A percentile compares a stretch with the other conserved stretches of the same genome.
Evolutionary conservation across 2,329 filamentous ascomycete genomes (phyloP).

Genomic region (Pseudocercospora ulei): DNA sequence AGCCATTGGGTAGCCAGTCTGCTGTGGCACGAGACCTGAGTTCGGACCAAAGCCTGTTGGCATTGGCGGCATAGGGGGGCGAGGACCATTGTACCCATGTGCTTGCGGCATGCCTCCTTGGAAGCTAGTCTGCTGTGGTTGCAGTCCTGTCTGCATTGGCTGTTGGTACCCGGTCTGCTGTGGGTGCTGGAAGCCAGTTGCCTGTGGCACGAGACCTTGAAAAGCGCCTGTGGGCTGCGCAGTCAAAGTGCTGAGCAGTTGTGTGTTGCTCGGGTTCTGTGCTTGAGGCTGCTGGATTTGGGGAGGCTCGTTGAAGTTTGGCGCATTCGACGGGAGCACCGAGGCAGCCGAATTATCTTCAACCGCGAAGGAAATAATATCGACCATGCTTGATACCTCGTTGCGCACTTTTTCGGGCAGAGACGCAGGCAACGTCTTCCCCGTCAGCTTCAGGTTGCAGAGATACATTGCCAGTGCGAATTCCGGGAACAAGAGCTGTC

Average conservation of each 20-base stretch:
- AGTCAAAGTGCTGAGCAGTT: constrained; percentile 50
- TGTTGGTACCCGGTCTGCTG: constrained; percentile 49
- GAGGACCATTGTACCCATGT: constrained; percentile 69
- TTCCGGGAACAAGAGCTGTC: constrained; percentile 92
- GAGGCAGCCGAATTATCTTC: constrained; percentile 54
- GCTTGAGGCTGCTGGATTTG: constrained; percentile 45
- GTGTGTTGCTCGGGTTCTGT: constrained; percentile 60
- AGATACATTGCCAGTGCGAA: constrained; percentile 98
- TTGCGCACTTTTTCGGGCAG: constrained; percentile 85
- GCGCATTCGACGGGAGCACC: constrained; percentile 54
- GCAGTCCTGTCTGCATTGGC: constrained; percentile 54
- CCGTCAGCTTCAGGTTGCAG: constrained; percentile 84
- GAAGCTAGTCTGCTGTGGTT: constrained; percentile 46
- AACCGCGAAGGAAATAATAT: constrained; percentile 94
- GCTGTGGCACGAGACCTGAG: constrained; percentile 49
- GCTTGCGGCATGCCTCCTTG: constrained; percentile 55
- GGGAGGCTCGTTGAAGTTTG: constrained; percentile 56
- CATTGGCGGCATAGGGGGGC: constrained; percentile 72
- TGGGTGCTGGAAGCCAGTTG: constrained; percentile 43
- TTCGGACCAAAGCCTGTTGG: constrained; percentile 60
- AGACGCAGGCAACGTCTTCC: constrained; percentile 63
- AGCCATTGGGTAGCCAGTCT: constrained; percentile 58
- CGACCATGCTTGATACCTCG: constrained; percentile 98
- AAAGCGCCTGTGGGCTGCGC: constrained; percentile 47
- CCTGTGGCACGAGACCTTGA: constrained; percentile 41